A percentile compares a stretch with the other conserved stretches of the same genome.
phyloP scores from a whole-genome alignment of 202 grass and related monocot genomes.

The Schoenoplectus tabernaemontani region DNA sequence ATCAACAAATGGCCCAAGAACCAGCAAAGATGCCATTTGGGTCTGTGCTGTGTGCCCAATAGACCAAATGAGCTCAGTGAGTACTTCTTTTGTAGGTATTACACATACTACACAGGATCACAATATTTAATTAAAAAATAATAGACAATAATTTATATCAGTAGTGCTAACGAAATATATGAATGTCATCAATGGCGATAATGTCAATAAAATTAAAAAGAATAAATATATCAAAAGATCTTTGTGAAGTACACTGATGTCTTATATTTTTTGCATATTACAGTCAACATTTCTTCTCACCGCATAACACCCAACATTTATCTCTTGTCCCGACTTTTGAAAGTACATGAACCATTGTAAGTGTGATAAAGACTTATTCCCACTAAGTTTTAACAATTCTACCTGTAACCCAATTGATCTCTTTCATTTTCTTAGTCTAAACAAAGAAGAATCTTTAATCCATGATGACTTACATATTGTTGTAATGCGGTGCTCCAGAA shows the following conservation, averaged over 20 bases:
- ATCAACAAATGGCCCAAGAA: constrained; percentile 50
- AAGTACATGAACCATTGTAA: not conserved
- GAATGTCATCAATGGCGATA: not conserved
- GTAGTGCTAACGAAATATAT: too few relatives aligned
- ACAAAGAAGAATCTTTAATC: not conserved
- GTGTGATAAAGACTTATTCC: not conserved
- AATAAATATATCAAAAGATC: not conserved
- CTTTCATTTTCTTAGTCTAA: not conserved
- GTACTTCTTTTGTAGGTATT: constrained; percentile 59
- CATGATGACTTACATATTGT: constrained; percentile 45
- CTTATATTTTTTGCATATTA: not conserved
- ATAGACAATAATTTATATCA: not conserved
- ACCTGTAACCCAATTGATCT: not conserved
- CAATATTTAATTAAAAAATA: not conserved
- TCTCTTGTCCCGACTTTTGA: not conserved
- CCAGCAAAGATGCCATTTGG: constrained; percentile 50
- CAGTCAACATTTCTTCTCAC: not conserved
- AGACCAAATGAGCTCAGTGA: constrained; percentile 49
- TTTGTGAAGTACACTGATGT: not conserved
- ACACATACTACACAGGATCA: constrained; percentile 45
- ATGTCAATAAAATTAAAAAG: not conserved
- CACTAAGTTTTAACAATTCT: not conserved
- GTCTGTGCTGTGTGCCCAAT: constrained; percentile 59
- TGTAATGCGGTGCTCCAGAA: constrained; percentile 53
- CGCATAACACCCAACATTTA: not conserved